phyloP scores from a whole-genome alignment of 345 rosid species.

The Populus euphratica region DNA sequence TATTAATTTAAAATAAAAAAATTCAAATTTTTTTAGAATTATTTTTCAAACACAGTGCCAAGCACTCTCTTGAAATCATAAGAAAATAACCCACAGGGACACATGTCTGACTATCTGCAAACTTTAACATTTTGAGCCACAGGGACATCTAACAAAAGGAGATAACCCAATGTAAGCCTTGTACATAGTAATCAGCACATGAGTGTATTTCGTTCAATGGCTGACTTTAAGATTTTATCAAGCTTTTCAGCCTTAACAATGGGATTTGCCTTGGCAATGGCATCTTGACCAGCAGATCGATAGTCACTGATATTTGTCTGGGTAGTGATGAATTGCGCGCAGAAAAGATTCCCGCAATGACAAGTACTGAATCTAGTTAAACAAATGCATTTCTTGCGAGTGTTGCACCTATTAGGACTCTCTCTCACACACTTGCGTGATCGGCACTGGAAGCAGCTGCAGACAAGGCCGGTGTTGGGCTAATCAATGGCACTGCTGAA shows the following conservation, averaged over 20 bases:
- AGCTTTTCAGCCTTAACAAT: constrained; percentile 19
- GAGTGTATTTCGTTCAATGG: background rate
- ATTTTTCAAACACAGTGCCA: too few species aligned
- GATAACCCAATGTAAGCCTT: background rate
- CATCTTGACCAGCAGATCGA: constrained; percentile 10
- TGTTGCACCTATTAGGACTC: constrained; percentile 15
- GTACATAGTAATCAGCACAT: too few species aligned
- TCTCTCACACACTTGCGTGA: background rate
- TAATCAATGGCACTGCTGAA: background rate
- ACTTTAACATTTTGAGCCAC: background rate
- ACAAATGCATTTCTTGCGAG: constrained; percentile 20
- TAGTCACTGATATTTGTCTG: constrained; percentile 17
- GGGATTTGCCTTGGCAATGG: constrained; percentile 21
- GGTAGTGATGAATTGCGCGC: constrained; percentile 19
- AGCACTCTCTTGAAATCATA: too few species aligned
- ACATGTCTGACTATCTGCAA: background rate
- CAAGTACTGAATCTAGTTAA: constrained; percentile 21
- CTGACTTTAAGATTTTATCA: constrained; percentile 11
- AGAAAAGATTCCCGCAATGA: constrained; percentile 17
- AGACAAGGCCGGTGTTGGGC: background rate
- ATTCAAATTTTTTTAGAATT: too few species aligned
- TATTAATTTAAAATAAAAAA: too few species aligned
- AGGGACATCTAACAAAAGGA: background rate
- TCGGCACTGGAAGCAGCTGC: background rate
- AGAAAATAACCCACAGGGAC: too few species aligned